These are phyloP conservation scores for Penicillium freii DNA, from an alignment of 2,329 filamentous ascomycete genomes.

Conservation along the genomic window DNA sequence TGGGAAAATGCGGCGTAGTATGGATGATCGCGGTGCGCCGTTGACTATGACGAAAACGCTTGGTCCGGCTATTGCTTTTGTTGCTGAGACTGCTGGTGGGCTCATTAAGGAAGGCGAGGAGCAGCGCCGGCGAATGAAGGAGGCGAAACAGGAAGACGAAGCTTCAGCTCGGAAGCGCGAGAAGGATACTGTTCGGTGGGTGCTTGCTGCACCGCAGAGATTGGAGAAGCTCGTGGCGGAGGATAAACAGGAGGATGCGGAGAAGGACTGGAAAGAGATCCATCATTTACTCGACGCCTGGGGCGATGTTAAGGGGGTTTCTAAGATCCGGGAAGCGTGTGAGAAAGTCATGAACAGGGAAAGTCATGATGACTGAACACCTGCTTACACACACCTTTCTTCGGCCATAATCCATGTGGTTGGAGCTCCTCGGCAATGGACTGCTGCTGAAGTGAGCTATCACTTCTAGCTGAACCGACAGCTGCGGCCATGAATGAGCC, in stretches of 20 bases:
- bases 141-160: conserved; percentile 22
- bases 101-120: conserved; percentile 44
- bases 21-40: conserved; percentile 47
- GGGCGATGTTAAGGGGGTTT: conserved; percentile 45
- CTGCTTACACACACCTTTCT: neutral
- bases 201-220: conserved; percentile 41
- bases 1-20: conserved; percentile 59
- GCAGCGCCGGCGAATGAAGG: conserved; percentile 29
- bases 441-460: neutral
- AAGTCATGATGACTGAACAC: conserved; percentile 25
- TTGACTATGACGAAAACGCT: conserved; percentile 48
- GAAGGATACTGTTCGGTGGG: conserved; percentile 48
- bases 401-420: neutral
- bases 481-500: neutral
- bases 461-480: neutral
- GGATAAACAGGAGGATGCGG: conserved; percentile 41
- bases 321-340: conserved; percentile 41
- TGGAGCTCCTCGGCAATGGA: neutral
- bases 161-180: conserved; percentile 29
- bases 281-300: conserved; percentile 41
- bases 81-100: conserved; percentile 44
- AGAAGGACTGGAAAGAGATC: conserved; percentile 45
- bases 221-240: conserved; percentile 40
- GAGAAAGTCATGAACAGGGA: conserved; percentile 37
- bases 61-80: conserved; percentile 43